These are phyloP conservation scores for Hysterium pulicare DNA, from an alignment of 2,329 filamentous ascomycete genomes.

Conservation along the genomic window DNA sequence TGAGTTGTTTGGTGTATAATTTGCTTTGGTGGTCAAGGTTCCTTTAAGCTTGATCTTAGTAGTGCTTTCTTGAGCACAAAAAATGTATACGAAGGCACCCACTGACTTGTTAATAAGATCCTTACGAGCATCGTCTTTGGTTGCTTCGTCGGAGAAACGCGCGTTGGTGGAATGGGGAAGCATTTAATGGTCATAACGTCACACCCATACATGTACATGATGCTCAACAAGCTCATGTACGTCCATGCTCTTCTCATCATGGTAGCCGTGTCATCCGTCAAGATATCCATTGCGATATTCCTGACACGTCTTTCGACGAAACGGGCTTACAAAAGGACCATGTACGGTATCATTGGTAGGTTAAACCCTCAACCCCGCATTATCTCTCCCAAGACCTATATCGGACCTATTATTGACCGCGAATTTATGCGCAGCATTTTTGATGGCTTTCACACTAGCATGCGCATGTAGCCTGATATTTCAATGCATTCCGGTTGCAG, in stretches of 20 bases:
- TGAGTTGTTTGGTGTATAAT: no score
- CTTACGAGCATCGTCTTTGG: constrained; percentile 22
- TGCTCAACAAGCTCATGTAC: constrained; percentile 39
- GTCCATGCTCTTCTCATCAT: constrained; percentile 48
- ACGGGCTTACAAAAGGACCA: constrained; percentile 37
- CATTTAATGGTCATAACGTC: constrained; percentile 39
- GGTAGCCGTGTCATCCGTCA: constrained; percentile 44
- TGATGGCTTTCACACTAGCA: constrained; percentile 41
- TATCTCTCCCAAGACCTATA: background rate
- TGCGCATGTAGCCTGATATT: constrained; percentile 49
- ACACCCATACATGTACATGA: constrained; percentile 25
- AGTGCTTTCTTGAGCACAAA: no score
- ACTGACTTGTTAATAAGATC: constrained; percentile 13
- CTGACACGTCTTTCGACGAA: constrained; percentile 43
- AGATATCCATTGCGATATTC: constrained; percentile 48
- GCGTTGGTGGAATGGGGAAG: constrained; percentile 48
- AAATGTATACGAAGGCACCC: background rate
- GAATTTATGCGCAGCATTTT: constrained; percentile 33
- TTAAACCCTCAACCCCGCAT: background rate
- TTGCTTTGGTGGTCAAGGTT: no score
- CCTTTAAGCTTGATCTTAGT: no score
- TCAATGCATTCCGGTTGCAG: constrained; percentile 45
- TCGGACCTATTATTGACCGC: background rate
- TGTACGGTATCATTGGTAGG: constrained; percentile 43
- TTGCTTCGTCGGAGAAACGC: constrained; percentile 45